Evolutionary conservation across 805 yeast species (phyloP).

Genomic region (Diddensiella transvaalensis): DNA sequence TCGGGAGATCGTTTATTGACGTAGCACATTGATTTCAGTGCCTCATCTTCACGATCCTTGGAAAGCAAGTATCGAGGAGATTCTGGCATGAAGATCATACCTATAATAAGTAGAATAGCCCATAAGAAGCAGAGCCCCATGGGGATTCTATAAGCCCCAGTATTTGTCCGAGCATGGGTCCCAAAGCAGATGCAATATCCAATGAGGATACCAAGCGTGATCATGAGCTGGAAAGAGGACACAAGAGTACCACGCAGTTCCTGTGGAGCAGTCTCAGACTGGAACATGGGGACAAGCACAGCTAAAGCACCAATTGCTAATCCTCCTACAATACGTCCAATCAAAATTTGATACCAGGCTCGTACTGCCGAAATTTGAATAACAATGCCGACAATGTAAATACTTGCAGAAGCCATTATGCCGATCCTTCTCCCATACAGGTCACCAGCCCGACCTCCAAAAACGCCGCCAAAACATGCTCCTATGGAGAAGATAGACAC

Average conservation of each 20-base stretch:
- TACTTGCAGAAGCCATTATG: constrained; percentile 40
- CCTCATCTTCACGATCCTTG: constrained; percentile 53
- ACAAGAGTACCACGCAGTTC: constrained; percentile 77
- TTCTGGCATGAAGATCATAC: constrained; percentile 68
- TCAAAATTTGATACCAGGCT: constrained; percentile 45
- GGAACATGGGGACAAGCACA: constrained; percentile 72
- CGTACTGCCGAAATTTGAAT: constrained; percentile 44
- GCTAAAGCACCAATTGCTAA: constrained; percentile 74
- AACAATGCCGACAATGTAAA: constrained; percentile 53
- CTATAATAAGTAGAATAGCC: constrained; percentile 57
- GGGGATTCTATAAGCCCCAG: constrained; percentile 69
- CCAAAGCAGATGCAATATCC: constrained; percentile 73
- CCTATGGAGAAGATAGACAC: constrained; percentile 70
- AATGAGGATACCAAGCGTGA: constrained; percentile 67
- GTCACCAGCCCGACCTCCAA: constrained; percentile 51
- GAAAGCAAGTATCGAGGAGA: constrained; percentile 69
- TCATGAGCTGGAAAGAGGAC: constrained; percentile 70
- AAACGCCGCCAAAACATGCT: constrained; percentile 63
- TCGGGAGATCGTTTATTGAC: constrained; percentile 36
- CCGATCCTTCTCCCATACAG: constrained; percentile 44
- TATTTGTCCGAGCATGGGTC: constrained; percentile 43
- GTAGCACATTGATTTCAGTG: constrained; percentile 51
- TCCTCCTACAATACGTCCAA: constrained; percentile 73
- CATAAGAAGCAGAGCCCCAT: constrained; percentile 70
- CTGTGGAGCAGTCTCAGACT: constrained; percentile 77